Evolutionary conservation across 352 stramenopile genomes (phyloP).

Genomic region (Pythium monospermum): DNA sequence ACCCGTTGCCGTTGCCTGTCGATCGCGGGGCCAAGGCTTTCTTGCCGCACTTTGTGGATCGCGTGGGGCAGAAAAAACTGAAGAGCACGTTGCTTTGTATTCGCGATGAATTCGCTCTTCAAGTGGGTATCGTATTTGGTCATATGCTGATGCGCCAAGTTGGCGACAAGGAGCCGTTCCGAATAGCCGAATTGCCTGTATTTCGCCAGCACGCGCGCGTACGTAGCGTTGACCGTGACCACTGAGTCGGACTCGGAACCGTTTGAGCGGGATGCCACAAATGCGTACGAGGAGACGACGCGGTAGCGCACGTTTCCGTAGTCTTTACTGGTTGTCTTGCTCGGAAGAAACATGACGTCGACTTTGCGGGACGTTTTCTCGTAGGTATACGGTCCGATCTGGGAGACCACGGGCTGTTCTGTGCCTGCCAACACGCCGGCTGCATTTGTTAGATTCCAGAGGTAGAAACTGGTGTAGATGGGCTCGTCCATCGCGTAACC

Average conservation of each 20-base stretch:
- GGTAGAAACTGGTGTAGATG: conserved; percentile 51
- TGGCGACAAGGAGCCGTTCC: conserved; percentile 53
- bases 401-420: conserved; percentile 26
- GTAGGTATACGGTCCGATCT: conserved; percentile 70
- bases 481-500: conserved; percentile 45
- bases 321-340: neutral
- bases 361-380: conserved; percentile 53
- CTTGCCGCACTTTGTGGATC: conserved; percentile 22
- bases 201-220: conserved; percentile 48
- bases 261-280: conserved; percentile 50
- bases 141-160: conserved; percentile 55
- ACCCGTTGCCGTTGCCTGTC: conserved; percentile 35
- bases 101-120: conserved; percentile 41
- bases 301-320: conserved; percentile 51
- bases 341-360: conserved; percentile 35
- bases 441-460: conserved; percentile 70
- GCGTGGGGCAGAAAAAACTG: conserved; percentile 38
- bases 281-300: conserved; percentile 37
- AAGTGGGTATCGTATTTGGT: conserved; percentile 35
- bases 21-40: conserved; percentile 41
- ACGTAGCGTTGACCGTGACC: conserved; percentile 56
- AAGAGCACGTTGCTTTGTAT: conserved; percentile 51
- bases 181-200: conserved; percentile 34
- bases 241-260: conserved; percentile 47
- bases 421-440: conserved; percentile 28